These are phyloP conservation scores for Torulaspora franciscae DNA, from an alignment of 805 yeast genomes.

Conservation along the genomic window DNA sequence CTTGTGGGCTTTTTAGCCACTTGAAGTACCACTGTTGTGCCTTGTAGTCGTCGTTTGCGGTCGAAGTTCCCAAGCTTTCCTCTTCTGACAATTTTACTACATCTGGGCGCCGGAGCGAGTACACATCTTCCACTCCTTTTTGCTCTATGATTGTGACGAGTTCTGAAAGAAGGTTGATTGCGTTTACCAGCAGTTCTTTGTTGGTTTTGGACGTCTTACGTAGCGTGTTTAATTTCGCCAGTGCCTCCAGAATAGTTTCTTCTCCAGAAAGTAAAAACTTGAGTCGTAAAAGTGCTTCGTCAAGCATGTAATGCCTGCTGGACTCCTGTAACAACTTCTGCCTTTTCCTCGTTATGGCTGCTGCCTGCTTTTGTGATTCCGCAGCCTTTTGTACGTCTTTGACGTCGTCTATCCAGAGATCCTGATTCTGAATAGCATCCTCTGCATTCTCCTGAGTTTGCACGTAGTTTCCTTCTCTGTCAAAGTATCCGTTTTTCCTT, in stretches of 20 bases:
- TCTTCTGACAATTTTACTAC: constrained; percentile 28
- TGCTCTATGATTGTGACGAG: constrained; percentile 40
- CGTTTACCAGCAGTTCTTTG: constrained; percentile 20
- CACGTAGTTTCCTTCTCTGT: constrained; percentile 48
- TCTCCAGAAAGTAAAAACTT: constrained; percentile 40
- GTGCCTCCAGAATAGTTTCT: constrained; percentile 46
- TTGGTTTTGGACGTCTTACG: constrained; percentile 19
- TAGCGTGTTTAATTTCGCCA: constrained; percentile 37
- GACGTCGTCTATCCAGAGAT: constrained; percentile 25
- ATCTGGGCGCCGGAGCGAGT: constrained; percentile 44
- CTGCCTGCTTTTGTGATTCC: constrained; percentile 15
- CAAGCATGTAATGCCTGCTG: constrained; percentile 22
- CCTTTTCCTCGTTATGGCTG: constrained; percentile 18
- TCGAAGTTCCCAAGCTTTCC: constrained; percentile 26
- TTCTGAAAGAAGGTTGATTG: constrained; percentile 41
- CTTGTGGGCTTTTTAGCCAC: constrained; percentile 37
- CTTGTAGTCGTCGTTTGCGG: constrained; percentile 17
- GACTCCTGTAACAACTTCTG: constrained; percentile 19
- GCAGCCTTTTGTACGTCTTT: constrained; percentile 12
- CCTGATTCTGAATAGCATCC: constrained; percentile 15
- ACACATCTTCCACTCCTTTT: constrained; percentile 39
- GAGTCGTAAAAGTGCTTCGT: constrained; percentile 34
- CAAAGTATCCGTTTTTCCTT: constrained; percentile 46
- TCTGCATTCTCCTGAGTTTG: constrained; percentile 33
- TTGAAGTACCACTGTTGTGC: constrained; percentile 40